Evolutionary conservation across 2,329 filamentous ascomycete genomes (phyloP).

Genomic region (Penicillium paneum): DNA sequence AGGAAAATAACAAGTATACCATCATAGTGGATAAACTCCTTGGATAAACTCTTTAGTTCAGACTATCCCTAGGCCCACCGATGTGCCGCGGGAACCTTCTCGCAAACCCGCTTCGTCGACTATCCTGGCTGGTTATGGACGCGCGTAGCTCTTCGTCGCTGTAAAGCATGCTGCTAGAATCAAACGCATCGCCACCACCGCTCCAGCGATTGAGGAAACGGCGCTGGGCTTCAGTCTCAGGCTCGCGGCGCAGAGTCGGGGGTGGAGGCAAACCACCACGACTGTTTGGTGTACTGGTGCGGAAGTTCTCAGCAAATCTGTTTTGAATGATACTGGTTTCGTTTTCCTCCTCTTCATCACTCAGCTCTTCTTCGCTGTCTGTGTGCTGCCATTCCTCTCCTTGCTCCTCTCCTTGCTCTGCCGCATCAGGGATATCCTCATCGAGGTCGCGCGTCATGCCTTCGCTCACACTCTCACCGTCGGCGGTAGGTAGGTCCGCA

Average conservation of each 20-base stretch:
- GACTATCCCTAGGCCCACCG: constrained; percentile 48
- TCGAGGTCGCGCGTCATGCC: constrained; percentile 67
- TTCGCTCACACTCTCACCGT: constrained; percentile 51
- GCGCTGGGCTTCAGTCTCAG: constrained; percentile 41
- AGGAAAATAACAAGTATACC: neutral
- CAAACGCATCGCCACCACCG: constrained; percentile 33
- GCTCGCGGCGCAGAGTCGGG: constrained; percentile 24
- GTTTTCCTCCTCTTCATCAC: constrained; percentile 41
- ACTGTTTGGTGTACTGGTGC: constrained; percentile 36
- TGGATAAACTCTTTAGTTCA: constrained; percentile 42
- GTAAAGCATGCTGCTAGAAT: constrained; percentile 33
- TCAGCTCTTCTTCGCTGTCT: constrained; percentile 66
- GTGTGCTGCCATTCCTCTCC: constrained; percentile 71
- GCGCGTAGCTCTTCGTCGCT: constrained; percentile 34
- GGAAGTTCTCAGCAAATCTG: constrained; percentile 28
- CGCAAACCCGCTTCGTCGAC: constrained; percentile 32
- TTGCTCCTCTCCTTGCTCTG: constrained; percentile 43
- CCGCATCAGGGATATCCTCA: constrained; percentile 64
- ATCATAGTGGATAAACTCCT: neutral
- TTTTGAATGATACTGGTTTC: constrained; percentile 28
- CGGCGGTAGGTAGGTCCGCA: constrained; percentile 60
- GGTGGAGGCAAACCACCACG: constrained; percentile 29
- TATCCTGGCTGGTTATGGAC: constrained; percentile 31
- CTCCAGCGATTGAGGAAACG: constrained; percentile 40
- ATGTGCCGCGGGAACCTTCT: constrained; percentile 39